Conservation (phyloP, 805 yeast genomes). For the Candida lessepsii region DNA sequence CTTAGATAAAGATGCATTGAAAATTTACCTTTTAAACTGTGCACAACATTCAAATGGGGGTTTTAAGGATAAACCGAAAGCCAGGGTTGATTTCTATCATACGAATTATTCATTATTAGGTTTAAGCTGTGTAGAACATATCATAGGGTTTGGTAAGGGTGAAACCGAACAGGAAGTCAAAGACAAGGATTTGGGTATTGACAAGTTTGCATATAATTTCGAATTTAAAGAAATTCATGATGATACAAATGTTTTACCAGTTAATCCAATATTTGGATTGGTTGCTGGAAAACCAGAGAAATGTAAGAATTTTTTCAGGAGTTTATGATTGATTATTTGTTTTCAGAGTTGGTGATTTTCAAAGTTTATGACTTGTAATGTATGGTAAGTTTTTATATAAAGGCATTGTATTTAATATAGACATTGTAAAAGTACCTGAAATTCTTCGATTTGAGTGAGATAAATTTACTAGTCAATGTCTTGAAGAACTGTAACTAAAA, state of each 20-base stretch:
- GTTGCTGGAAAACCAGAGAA: constrained; percentile 34
- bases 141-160: constrained; percentile 19
- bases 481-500: too few species aligned
- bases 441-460: too few species aligned
- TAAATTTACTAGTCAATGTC: too few species aligned
- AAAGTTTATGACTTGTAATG: too few species aligned
- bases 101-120: constrained; percentile 85
- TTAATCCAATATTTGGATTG: constrained; percentile 31
- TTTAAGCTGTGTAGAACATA: constrained; percentile 56
- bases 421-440: too few species aligned
- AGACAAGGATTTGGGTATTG: too few species aligned
- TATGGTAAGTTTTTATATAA: too few species aligned
- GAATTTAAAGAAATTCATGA: constrained; percentile 11
- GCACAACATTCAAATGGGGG: constrained; percentile 77
- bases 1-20: constrained; percentile 58
- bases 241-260: constrained; percentile 16
- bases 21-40: constrained; percentile 68
- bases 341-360: too few species aligned
- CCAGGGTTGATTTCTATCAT: constrained; percentile 81
- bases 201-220: constrained; percentile 21
- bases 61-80: constrained; percentile 83
- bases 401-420: too few species aligned
- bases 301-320: constrained; percentile 17
- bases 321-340: background rate
- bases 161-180: background rate